These are phyloP conservation scores for Seminavis robusta DNA, from an alignment of 108 stramenopile genomes.

Conservation along the genomic window DNA sequence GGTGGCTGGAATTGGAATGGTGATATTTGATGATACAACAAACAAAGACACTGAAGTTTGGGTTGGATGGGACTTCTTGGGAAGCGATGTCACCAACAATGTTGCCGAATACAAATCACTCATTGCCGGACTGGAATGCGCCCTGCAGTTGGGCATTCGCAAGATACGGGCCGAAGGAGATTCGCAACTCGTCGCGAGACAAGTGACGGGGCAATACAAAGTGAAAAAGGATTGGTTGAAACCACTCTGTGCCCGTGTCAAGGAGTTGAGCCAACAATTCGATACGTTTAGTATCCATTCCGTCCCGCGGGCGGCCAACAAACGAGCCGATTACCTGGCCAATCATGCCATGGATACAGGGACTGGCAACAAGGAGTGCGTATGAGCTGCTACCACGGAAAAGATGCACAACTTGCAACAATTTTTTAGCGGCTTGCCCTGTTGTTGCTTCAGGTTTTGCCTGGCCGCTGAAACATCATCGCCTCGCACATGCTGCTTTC, in stretches of 20 bases:
- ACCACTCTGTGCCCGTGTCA: background rate
- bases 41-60: slow-evolving; percentile 39
- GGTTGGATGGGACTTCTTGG: slow-evolving; percentile 64
- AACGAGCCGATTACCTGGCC: slow-evolving; percentile 78
- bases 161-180: slow-evolving; percentile 69
- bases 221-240: background rate
- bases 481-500: too few relatives aligned
- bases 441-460: too few relatives aligned
- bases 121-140: slow-evolving; percentile 57
- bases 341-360: slow-evolving; percentile 76
- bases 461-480: too few relatives aligned
- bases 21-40: slow-evolving; percentile 52
- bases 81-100: slow-evolving; percentile 64
- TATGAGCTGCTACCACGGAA: too few relatives aligned
- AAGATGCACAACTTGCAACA: too few relatives aligned
- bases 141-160: slow-evolving; percentile 54
- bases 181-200: slow-evolving; percentile 64
- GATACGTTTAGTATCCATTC: slow-evolving; percentile 52
- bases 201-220: slow-evolving; percentile 40
- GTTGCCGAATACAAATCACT: slow-evolving; percentile 74
- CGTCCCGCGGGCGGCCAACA: slow-evolving; percentile 63
- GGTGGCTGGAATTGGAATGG: slow-evolving; percentile 67
- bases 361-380: too few relatives aligned
- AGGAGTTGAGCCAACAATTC: slow-evolving; percentile 20
- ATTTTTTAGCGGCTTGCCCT: too few relatives aligned